phyloP scores from a whole-genome alignment of 2,329 filamentous ascomycete genomes.

The Apiospora aurea region DNA sequence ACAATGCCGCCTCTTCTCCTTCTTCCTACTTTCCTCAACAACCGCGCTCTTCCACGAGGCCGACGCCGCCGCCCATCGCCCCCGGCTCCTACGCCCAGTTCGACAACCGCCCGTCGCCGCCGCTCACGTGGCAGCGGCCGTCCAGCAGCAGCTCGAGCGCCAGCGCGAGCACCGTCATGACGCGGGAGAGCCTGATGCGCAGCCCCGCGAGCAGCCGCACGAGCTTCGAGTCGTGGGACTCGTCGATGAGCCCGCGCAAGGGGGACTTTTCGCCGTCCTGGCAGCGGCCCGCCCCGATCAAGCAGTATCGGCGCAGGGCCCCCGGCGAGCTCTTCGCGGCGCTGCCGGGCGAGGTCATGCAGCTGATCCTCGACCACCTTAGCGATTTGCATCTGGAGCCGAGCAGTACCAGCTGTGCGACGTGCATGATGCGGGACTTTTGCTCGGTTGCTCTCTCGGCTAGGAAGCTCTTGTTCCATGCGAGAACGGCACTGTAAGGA shows the following conservation, averaged over 20 bases:
- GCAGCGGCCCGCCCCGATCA: constrained; percentile 45
- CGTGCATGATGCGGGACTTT: constrained; percentile 70
- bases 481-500: constrained; percentile 58
- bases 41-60: neutral
- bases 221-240: constrained; percentile 50
- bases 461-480: constrained; percentile 59
- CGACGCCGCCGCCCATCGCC: constrained; percentile 27
- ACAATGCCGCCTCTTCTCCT: constrained; percentile 28
- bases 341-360: constrained; percentile 65
- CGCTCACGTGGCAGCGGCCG: constrained; percentile 33
- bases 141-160: constrained; percentile 32
- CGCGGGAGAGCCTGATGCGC: constrained; percentile 39
- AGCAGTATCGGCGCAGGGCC: constrained; percentile 43
- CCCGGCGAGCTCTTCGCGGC: constrained; percentile 62
- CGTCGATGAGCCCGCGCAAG: constrained; percentile 35
- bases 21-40: neutral
- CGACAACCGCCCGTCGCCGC: constrained; percentile 35
- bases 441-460: constrained; percentile 58
- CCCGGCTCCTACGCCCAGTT: constrained; percentile 41
- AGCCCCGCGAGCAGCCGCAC: constrained; percentile 46
- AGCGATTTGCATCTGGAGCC: constrained; percentile 57
- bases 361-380: constrained; percentile 62
- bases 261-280: constrained; percentile 37
- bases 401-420: constrained; percentile 62
- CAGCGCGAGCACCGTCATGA: constrained; percentile 39